These are phyloP conservation scores for Leccinum solheimii DNA, from an alignment of 1,284 basidiomycete genomes.

Conservation along the genomic window DNA sequence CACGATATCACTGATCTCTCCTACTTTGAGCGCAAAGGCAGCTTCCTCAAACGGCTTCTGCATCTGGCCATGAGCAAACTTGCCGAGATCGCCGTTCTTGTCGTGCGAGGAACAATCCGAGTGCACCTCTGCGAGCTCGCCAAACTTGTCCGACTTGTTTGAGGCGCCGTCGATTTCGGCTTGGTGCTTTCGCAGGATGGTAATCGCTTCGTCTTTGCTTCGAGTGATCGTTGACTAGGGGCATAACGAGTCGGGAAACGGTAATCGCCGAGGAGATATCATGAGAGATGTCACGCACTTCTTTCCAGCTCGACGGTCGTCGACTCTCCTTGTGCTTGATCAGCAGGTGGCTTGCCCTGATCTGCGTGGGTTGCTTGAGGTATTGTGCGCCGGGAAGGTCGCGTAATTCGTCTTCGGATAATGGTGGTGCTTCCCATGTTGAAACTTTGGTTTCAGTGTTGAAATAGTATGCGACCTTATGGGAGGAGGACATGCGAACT, in stretches of 20 bases:
- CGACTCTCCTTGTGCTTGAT: constrained; percentile 91
- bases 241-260: constrained; percentile 2
- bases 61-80: constrained; percentile 90
- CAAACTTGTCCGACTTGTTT: constrained; percentile 56
- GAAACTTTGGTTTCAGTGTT: constrained; percentile 73
- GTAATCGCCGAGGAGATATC: background rate
- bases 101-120: constrained; percentile 89
- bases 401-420: constrained; percentile 64
- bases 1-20: constrained; percentile 84
- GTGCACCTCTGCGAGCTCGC: constrained; percentile 68
- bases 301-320: constrained; percentile 89
- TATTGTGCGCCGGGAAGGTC: constrained; percentile 67
- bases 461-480: constrained; percentile 87
- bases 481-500: constrained; percentile 81
- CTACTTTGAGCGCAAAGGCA: constrained; percentile 78
- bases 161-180: constrained; percentile 58
- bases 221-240: constrained; percentile 75
- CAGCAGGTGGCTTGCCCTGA: constrained; percentile 92
- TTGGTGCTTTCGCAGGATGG: constrained; percentile 68
- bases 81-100: constrained; percentile 83
- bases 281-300: constrained; percentile 54
- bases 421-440: constrained; percentile 66
- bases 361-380: constrained; percentile 56
- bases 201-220: constrained; percentile 86
- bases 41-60: constrained; percentile 98